These are phyloP conservation scores for Cladophialophora immunda DNA, from an alignment of 2,329 filamentous ascomycete genomes.

Conservation along the genomic window DNA sequence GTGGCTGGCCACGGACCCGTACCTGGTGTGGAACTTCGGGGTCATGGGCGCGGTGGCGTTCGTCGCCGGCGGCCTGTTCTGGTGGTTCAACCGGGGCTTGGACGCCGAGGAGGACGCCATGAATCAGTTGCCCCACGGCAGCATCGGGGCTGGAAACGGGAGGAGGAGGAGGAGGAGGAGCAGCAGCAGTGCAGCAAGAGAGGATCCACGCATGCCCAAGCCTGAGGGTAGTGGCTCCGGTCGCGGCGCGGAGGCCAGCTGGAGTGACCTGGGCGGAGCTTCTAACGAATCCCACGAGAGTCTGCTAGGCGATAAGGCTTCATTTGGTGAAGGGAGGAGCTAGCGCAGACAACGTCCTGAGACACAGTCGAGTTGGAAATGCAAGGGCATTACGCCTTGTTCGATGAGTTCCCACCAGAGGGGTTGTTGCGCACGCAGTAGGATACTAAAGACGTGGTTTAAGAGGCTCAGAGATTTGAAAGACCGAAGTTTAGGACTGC, in stretches of 20 bases:
- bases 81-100: constrained; percentile 70
- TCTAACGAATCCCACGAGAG: constrained; percentile 8
- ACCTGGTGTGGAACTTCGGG: constrained; percentile 77
- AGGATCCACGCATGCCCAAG: neutral
- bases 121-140: constrained; percentile 53
- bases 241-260: constrained; percentile 4
- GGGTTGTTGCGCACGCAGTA: neutral
- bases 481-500: neutral
- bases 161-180: neutral
- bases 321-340: neutral
- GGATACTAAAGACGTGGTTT: neutral
- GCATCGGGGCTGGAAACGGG: constrained; percentile 3
- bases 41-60: constrained; percentile 69
- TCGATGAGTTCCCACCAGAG: neutral
- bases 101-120: constrained; percentile 73
- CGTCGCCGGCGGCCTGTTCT: constrained; percentile 71
- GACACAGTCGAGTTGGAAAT: neutral
- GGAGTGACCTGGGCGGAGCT: constrained; percentile 5
- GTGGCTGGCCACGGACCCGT: constrained; percentile 68
- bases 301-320: neutral
- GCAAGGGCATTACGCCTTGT: neutral
- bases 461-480: neutral
- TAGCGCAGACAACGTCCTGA: neutral
- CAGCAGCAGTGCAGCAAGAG: neutral
- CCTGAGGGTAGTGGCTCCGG: neutral